Conservation (phyloP, 148 eudicot genomes). For the Agrostemma githago region DNA sequence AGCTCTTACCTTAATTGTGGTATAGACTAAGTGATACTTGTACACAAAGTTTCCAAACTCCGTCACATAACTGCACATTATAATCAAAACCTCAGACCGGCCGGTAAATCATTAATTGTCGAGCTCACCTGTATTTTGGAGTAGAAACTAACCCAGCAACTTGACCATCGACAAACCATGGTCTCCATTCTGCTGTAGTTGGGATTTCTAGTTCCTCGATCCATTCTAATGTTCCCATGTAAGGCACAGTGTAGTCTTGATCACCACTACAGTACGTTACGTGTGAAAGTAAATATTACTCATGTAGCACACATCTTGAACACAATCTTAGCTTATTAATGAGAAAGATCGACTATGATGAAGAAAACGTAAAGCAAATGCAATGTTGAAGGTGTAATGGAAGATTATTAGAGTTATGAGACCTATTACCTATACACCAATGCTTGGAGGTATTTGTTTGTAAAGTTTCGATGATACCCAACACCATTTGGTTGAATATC, state of each 20-base stretch:
- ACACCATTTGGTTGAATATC: slow-evolving; percentile 13
- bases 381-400: not conserved
- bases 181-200: slow-evolving; percentile 16
- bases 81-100: not conserved
- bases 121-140: not conserved
- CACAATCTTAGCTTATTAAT: not conserved
- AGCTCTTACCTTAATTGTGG: slow-evolving; percentile 20
- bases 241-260: slow-evolving; percentile 11
- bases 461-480: slow-evolving; percentile 27
- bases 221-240: slow-evolving; percentile 20
- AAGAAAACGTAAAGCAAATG: not conserved
- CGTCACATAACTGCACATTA: slow-evolving; percentile 17
- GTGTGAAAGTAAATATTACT: not conserved
- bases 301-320: not conserved
- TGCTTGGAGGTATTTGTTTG: slow-evolving; percentile 21
- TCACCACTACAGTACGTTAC: slow-evolving; percentile 18
- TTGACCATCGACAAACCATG: slow-evolving; percentile 30
- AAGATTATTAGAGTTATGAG: not conserved
- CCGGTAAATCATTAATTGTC: not conserved
- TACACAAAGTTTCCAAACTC: not conserved
- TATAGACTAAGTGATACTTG: slow-evolving; percentile 6
- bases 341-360: too few relatives aligned
- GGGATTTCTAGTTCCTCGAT: slow-evolving; percentile 15
- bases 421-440: slow-evolving; percentile 30
- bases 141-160: slow-evolving; percentile 28